Evolutionary conservation across 108 stramenopile species (phyloP), one percentile per base, ranked within the genome.

Genomic region (Seminavis robusta): DNA sequence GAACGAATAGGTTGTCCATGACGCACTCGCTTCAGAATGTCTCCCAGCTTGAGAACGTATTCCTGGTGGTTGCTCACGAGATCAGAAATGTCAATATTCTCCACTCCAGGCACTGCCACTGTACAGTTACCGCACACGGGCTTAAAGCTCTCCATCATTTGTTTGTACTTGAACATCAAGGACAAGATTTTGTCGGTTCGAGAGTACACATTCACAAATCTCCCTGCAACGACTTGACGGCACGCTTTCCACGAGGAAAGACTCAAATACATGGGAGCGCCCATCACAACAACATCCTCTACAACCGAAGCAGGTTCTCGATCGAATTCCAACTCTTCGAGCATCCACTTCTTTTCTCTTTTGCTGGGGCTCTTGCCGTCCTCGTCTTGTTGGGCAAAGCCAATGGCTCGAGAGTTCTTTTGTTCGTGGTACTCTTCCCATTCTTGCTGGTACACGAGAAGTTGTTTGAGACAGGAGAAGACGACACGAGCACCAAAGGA

Each of bases 401-500:
- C n/a, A n/a, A n/a, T n/a, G n/a, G n/a, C n/a, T n/a, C n/a, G n/a
- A n/a, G n/a, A n/a, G n/a, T n/a, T n/a, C 42, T 31, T 50, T 5
- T 46, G 31, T 31, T 40, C 27, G 7, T 63, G 67, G 9, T 52
- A 37, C 9, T 80, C 54, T 55, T 87, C 82, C 80, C 86, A 81
- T 19, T 67, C 73, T 10, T 63, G 65, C 54, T 84, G 80, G 34
- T 82, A 76, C 20, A 60, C 47, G 6, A 81, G 82, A 34, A 96
- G 54, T 37, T 89, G 84, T 37, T 74, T 51, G 25, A 95, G 65
- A 56, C 94, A 94, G 10, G 86, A 63, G 42, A 79, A 88, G 33
- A 97, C 77, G 16, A 95, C 81, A 36, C 94, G 76, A 4, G 89
- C 94, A 10, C 96, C 96, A 47, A 97, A 90, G 0, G 89, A 92